Evolutionary conservation across 2,329 filamentous ascomycete genomes (phyloP).

Genomic region (Neofusicoccum umdonicola): DNA sequence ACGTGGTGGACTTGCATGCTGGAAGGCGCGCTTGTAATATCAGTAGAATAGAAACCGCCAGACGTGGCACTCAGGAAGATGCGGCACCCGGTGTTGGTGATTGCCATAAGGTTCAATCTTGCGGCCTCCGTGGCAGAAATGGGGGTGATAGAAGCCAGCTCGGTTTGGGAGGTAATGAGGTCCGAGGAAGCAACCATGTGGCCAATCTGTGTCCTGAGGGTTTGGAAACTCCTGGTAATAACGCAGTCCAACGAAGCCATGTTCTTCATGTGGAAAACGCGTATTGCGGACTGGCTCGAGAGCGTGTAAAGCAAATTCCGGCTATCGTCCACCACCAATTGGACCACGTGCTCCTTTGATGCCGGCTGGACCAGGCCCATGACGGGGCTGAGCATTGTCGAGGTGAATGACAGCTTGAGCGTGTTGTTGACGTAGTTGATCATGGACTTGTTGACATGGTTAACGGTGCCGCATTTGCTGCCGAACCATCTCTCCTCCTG

Average conservation of each 20-base stretch:
- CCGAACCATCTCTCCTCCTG: constrained; percentile 98
- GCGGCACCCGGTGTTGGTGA: constrained; percentile 85
- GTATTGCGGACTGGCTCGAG: constrained; percentile 82
- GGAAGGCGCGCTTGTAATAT: constrained; percentile 51
- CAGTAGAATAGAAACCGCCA: constrained; percentile 62
- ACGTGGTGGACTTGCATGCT: constrained; percentile 99
- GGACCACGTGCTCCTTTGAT: constrained; percentile 62
- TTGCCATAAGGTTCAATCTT: constrained; percentile 83
- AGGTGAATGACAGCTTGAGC: constrained; percentile 58
- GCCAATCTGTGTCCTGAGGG: constrained; percentile 68
- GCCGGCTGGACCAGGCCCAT: constrained; percentile 30
- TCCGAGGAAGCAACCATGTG: constrained; percentile 77
- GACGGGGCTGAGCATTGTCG: constrained; percentile 42
- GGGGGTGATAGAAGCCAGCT: constrained; percentile 80
- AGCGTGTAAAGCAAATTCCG: constrained; percentile 87
- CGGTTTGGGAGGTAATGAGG: constrained; percentile 64
- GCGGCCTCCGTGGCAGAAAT: constrained; percentile 77
- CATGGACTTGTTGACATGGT: constrained; percentile 71
- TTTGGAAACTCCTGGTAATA: constrained; percentile 53
- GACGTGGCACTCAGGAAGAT: constrained; percentile 90
- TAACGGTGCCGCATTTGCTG: constrained; percentile 80
- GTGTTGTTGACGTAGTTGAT: constrained; percentile 17
- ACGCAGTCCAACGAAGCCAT: constrained; percentile 52
- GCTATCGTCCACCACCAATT: constrained; percentile 86
- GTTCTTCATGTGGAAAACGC: constrained; percentile 82